Evolutionary conservation across 805 yeast genomes (phyloP), one percentile per base, ranked within the genome.

Genomic region (Peterozyma toletana): DNA sequence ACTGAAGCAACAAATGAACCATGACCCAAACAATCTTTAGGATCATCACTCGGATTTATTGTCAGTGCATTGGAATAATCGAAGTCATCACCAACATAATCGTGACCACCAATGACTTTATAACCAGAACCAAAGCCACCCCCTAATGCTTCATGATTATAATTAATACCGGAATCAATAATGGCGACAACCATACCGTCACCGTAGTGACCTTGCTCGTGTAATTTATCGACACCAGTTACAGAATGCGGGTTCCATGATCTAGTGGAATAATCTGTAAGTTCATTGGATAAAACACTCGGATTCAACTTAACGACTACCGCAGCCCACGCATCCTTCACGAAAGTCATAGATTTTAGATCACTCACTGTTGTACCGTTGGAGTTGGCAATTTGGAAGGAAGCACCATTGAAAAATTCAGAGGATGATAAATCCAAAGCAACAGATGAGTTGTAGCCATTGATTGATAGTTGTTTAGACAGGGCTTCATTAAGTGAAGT

Each of bases 1-100:
- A 54, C 43, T 13, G 58, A 49, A 9, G 58, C 45, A 34, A 51
- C 53, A 41, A 50, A 51, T 11, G 58, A 40, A 30, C 58, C 58
- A 39, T 55, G 58, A n/a, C 58, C 58, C 21, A 44, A 39, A 40
- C 55, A 50, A 40, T 54, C 58, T 34, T 21, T 40, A n/a, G 51
- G 48, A 41, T 50, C 44, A 33, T 43, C 44, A 17, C 34, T 42
- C n/a, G 39, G 46, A 11, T 33, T 41, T 3, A 39, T 35, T 15
- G 42, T 15, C 17, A 18, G 14, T 41, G 46, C 35, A 18, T 45
- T 44, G 21, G 35, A 4, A 16, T 16, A 30, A 30, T 17, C 7
- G 30, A 14, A 48, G 30, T 41, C 36, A 27, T 49, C 48, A 44
- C 46, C 46, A 31, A 42, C 50, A 13, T 37, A 46, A 36, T 43